Base-by-base conservation (phyloP, 768 basidiomycete species). In the Strobilomyces dryophilus region DNA sequence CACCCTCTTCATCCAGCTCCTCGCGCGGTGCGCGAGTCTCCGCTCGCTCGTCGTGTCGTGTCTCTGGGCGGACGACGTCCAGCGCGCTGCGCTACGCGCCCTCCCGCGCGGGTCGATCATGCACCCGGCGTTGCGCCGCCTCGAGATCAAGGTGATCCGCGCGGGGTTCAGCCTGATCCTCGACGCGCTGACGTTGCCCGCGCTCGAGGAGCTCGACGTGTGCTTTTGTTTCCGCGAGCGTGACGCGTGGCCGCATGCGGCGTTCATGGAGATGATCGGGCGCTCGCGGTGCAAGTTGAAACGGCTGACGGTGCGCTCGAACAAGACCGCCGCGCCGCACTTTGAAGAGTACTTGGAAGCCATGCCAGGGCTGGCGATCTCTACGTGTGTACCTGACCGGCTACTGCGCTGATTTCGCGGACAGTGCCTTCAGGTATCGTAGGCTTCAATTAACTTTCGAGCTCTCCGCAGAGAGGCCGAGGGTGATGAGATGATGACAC, bases 131-230 rank as follows among this genome's bases (percentile, higher is more conserved):
- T 31, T 69, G 12, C 61, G 48, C 27, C 63, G 61, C 42, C 47
- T 69, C 40, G 68, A 69, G n/a, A 56, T 71, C 45, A 69, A 67
- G 18, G 60, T 69, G 34, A 58, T 66, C 24, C 60, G 61, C 12
- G 61, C 60, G 4, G 64, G 66, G 26, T 57, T 69, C 7, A 61
- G 54, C 29, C 20, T 15, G 1, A 37, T 69, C 10, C 62, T 69
- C 2, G 32, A 26, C 34, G 53, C 53, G 1, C 55, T 69, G 29
- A 56, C 58, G 0, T 45, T 69, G 27, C 67, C 68, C 12, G 60
- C 57, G 11, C 61, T 69, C 24, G 65, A 69, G 18, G 69, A 71
- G 26, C 56, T 69, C 26, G 68, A 71, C 20, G 43, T 69, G 7
- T 67, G 63, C 24, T 69, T 71, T 41, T 69, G 65, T 21, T 65